Evolutionary conservation across 768 basidiomycete genomes (phyloP), one percentile per base, ranked within the genome.

Genomic region (Suillus occidentalis): DNA sequence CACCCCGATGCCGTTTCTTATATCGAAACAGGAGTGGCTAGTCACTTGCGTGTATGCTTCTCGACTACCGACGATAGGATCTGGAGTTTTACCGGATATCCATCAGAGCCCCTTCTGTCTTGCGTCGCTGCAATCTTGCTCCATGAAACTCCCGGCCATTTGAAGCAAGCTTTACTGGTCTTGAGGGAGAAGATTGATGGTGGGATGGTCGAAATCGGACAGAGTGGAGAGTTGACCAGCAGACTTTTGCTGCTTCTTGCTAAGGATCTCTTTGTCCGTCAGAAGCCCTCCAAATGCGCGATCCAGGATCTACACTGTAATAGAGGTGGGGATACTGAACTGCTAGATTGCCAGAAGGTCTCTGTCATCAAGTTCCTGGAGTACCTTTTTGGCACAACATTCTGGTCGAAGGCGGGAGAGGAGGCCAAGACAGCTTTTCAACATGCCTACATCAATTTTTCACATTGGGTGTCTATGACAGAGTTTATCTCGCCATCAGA

Each of bases 81-180:
- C 9, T 62, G 69, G 67, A 40, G 50, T 18, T 68, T 63, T 20
- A 68, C 70, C 9, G 52, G 31, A 10, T 67, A 69, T 47, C 66
- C 70, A 16, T 70, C 67, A 7, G 69, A 72, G 36, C 67, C 69
- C 12, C 31, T 70, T 18, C n/a, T 71, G 42, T 69, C 70, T 2
- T 67, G 57, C 6, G 52, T 60, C 8, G 66, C 68, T 1, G 66
- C 57, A 16, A 7, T 1, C 5, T 2, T 49, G 13, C 25, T 55
- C 14, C 42, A 60, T 37, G 1, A 16, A 7, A 12, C 12, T 1
- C 1, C 16, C 9, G 20, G 2, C 12, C 1, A 28, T 3, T 25
- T 59, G 31, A 2, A 0, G 3, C 10, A 1, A 0, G 28, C 20
- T 16, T 45, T 66, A 36, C 0, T 5, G 1, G 12, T 36, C 2